Base-by-base conservation (phyloP, 352 stramenopile species). In the Nothophytophthora sp. region DNA sequence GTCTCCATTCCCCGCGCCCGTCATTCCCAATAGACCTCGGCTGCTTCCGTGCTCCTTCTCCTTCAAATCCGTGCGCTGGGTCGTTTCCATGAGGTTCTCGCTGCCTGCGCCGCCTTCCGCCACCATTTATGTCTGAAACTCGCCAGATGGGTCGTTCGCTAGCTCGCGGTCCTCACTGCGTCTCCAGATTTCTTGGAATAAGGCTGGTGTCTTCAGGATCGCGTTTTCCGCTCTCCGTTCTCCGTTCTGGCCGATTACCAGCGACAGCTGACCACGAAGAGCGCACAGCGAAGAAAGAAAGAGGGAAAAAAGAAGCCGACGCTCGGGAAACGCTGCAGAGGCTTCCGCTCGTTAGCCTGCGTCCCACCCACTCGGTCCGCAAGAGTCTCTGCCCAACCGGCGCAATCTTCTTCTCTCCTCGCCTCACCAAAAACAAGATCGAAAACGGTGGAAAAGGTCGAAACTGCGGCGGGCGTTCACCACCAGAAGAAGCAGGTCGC, bases 21-120 rank as follows among this genome's bases (percentile, higher is more conserved):
- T 12, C 20, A 53, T 36, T 15, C 24, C 20, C 27, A 36, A 30
- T 25, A 50, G 18, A 36, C 30, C 28, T n/a, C n/a, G 42, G 29
- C 28, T 13, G 23, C 42, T 33, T n/a, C 18, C 34, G 10, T 20
- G 24, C 9, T 28, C 22, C 42, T 55, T 58, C 22, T 65, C 50
- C 49, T 71, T 68, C 43, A 57, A 36, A 27, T 60, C 56, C 12
- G 53, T 42, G 11, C 32, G 37, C 30, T 51, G 55, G 19, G 60
- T 43, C n/a, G 44, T 34, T 27, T 71, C 55, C 55, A 70, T 60
- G 13, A 66, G 44, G 9, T 20, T 52, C 43, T 30, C 16, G 48
- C 51, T 50, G 55, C 61, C 53, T 48, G 36, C 16, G 48, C 51
- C 54, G 55, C 61, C 53, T 53, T 69, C 51, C 20, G 50, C 49